Base-by-base conservation (phyloP, 441 rosid genomes). In the Brassica balearica region DNA sequence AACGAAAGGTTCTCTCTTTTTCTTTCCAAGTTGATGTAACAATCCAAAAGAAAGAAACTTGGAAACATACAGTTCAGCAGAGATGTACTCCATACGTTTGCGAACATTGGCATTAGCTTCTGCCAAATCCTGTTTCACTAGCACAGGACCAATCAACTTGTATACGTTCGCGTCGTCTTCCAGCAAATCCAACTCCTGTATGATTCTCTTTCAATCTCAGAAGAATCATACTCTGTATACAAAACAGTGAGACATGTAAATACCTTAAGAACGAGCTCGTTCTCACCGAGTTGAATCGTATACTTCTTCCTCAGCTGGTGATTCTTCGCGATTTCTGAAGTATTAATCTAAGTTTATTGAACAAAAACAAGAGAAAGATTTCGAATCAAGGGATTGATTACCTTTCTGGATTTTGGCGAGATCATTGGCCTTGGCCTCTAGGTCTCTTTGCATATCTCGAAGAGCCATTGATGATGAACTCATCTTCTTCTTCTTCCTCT, bases 31-130 rank as follows among this genome's bases (percentile, higher is more conserved):
- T 8, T 38, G 43, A 38, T 7, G 7, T 38, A 6, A 38, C 43
- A 38, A 38, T 38, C 43, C 43, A 38, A 38, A 34, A 17, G 10
- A 65, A 65, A 0, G 51, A 65, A 36, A 74, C 72, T 65, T 66
- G 6, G 23, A 72, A 60, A 96, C 41, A 2, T 86, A 93, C 97
- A 93, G 73, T 85, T 93, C 98, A 81, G 92, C 97, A 65, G 97
- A 87, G 74, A 95, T 93, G 85, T 91, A 95, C 6, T 95, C 98
- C 3, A 95, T 95, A 81, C 99, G 82, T 86, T 95, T 95, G 73
- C 95, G 95, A 25, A 95, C 97, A 68, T 93, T 92, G 17, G 99
- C 99, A 83, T 95, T 91, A 12, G 98, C 99, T 87, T 95, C 96
- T 0, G 98, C 99, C 80, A 93, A 83, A 84, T 95, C 97, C 83